Base-by-base conservation (phyloP, 1,139 yeast genomes). In the Saccharomycopsis crataegensis region DNA sequence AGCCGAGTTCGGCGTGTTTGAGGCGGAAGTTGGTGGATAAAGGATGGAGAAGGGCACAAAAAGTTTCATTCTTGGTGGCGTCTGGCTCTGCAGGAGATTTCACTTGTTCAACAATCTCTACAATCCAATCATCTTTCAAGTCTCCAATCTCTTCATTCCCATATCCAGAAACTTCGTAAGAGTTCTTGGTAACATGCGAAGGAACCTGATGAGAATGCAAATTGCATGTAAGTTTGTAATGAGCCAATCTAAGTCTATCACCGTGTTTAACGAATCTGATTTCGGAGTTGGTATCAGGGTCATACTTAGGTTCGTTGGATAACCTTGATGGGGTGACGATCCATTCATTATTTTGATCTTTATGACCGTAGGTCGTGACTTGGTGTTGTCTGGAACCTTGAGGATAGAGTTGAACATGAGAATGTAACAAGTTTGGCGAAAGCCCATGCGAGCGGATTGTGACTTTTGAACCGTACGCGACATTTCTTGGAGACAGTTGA, bases 21-120 rank as follows among this genome's bases (percentile, higher is more conserved):
- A 93, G 76, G 68, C 99, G 83, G 72, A 93, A 78, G 1, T 94
- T 82, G 6, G 96, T 75, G 38, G 96, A 84, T 66, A 93, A 77
- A 45, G 98, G 95, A 70, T 91, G 98, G 56, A 93, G 70, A 59
- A 77, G 74, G 9, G 64, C 47, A 0, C 90, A 80, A 63, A 78
- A 76, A 64, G 84, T 84, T 69, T 89, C 96, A 46, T 68, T 62
- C 58, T 90, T 86, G 9, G 85, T 69, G 6, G 91, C 90, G 63
- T 85, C 93, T 1, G 85, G 46, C 37, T 71, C 66, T 0, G 62
- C 61, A 9, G 66, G 63, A 56, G 72, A 73, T 55, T 74, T 65
- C 48, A 78, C 74, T 68, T 86, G 91, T 64, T 89, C 93, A 62
- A 79, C 84, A 64, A 91, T 78, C 71, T 93, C 98, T 50, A 93